Conservation (phyloP, 148 eudicot species). For the Silene conica region DNA sequence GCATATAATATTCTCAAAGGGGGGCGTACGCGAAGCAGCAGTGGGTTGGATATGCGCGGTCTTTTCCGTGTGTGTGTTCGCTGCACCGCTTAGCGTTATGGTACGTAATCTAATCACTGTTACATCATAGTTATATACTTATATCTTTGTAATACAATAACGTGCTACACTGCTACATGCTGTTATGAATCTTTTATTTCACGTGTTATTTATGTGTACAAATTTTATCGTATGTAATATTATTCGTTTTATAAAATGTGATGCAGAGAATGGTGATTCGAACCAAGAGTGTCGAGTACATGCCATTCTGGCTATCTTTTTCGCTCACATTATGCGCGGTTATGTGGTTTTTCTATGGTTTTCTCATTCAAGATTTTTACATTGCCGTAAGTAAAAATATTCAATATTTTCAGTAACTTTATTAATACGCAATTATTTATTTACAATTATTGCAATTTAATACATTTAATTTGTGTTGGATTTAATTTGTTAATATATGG, state of each 20-base stretch:
- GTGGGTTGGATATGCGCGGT: constrained; percentile 86
- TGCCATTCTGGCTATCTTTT: no score
- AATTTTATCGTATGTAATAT: no score
- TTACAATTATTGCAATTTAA: neutral
- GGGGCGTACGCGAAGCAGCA: constrained; percentile 31
- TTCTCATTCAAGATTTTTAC: no score
- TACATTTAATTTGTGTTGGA: neutral
- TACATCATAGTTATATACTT: neutral
- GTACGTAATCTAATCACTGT: constrained; percentile 23
- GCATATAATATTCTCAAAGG: constrained; percentile 26
- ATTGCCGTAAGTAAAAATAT: no score
- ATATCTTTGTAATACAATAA: no score
- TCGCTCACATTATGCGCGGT: no score
- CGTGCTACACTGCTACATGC: constrained; percentile 9
- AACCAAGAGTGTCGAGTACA: no score
- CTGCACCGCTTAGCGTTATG: constrained; percentile 75
- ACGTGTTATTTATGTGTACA: neutral
- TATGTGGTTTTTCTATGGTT: no score
- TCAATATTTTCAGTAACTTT: no score
- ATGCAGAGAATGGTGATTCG: no score
- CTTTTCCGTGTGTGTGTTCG: constrained; percentile 67
- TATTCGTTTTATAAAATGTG: no score
- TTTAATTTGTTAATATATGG: neutral
- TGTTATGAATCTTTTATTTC: neutral
- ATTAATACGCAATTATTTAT: no score